These are phyloP conservation scores for Decorospora gaudefroyi DNA, from an alignment of 2,329 filamentous ascomycete genomes.

Conservation along the genomic window DNA sequence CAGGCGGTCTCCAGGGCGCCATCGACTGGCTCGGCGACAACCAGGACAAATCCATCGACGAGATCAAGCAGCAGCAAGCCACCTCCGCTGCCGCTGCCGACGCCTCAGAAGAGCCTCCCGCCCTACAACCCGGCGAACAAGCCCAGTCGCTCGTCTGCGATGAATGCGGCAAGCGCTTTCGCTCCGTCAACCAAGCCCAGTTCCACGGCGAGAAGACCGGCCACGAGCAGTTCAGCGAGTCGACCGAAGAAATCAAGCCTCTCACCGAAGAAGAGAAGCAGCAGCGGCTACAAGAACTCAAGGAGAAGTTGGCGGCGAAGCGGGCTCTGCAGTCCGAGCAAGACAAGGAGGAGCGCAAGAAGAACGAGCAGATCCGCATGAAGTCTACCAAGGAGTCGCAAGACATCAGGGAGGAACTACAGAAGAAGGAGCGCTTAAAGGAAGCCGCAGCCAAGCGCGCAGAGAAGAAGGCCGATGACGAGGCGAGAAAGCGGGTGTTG, in stretches of 20 bases:
- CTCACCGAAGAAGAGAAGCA: conserved; percentile 91
- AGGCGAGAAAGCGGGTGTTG: conserved; percentile 85
- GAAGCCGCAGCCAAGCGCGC: conserved; percentile 83
- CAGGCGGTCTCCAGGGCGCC: conserved; percentile 80
- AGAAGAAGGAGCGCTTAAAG: conserved; percentile 88
- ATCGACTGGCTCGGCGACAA: conserved; percentile 95
- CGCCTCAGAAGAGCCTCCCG: conserved; percentile 59
- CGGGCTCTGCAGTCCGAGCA: conserved; percentile 67
- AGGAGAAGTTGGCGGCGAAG: conserved; percentile 73
- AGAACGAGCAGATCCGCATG: conserved; percentile 81
- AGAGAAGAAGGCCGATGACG: conserved; percentile 84
- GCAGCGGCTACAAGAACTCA: conserved; percentile 74
- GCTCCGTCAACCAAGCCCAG: conserved; percentile 77
- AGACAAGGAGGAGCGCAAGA: conserved; percentile 81
- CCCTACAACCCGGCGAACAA: conserved; percentile 70
- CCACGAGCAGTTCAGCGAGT: conserved; percentile 90
- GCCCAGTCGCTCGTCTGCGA: conserved; percentile 89
- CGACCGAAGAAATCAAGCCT: conserved; percentile 86
- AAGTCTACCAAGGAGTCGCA: conserved; percentile 90
- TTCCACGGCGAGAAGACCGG: conserved; percentile 91
- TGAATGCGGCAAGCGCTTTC: conserved; percentile 90
- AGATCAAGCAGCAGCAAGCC: conserved; percentile 63
- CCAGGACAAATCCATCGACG: conserved; percentile 82
- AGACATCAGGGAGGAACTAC: conserved; percentile 85
- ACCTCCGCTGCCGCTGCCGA: conserved; percentile 41